A percentile compares a stretch with the other conserved stretches of the same genome.
These are phyloP conservation scores for Leccinum barrowsii DNA, from an alignment of 768 basidiomycete genomes.

Conservation along the genomic window DNA sequence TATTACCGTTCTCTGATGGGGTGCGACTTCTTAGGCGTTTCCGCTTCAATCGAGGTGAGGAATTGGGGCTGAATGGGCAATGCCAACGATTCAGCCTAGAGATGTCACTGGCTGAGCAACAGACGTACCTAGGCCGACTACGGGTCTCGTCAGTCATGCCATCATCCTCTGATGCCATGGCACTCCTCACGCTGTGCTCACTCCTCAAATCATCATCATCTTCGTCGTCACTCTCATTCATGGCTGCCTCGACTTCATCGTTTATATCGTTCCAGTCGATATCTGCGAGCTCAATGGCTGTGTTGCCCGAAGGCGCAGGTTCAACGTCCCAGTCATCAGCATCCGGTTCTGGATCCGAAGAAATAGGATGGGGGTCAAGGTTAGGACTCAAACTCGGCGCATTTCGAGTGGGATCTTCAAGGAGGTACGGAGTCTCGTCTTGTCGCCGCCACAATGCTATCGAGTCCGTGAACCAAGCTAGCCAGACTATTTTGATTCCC, in stretches of 20 bases:
- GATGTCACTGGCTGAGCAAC: conserved; percentile 20
- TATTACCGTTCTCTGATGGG: conserved; percentile 55
- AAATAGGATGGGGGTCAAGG: conserved; percentile 49
- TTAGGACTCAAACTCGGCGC: conserved; percentile 41
- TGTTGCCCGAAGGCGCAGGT: conserved; percentile 30
- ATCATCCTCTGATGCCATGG: conserved; percentile 48
- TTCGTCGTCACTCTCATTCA: conserved; percentile 73
- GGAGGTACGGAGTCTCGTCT: conserved; percentile 73
- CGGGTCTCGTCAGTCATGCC: conserved; percentile 45
- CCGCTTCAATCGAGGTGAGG: conserved; percentile 48
- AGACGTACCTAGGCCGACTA: conserved; percentile 42
- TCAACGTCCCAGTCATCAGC: conserved; percentile 65
- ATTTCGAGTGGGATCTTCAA: conserved; percentile 53
- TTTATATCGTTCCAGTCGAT: conserved; percentile 84
- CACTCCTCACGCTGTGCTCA: conserved; percentile 41
- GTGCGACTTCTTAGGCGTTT: conserved; percentile 73
- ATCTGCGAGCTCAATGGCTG: conserved; percentile 48
- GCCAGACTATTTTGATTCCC: conserved; percentile 80
- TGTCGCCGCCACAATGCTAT: conserved; percentile 84
- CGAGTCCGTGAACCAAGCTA: conserved; percentile 87
- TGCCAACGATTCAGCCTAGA: conserved; percentile 4
- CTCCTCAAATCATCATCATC: conserved; percentile 37
- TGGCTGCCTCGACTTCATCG: conserved; percentile 82
- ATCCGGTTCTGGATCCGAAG: conserved; percentile 65
- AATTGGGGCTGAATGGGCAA: conserved; percentile 33